Evolutionary conservation across 495 filamentous ascomycete genomes (phyloP), one percentile per base, ranked within the genome.

Genomic region (Daldinia loculata): DNA sequence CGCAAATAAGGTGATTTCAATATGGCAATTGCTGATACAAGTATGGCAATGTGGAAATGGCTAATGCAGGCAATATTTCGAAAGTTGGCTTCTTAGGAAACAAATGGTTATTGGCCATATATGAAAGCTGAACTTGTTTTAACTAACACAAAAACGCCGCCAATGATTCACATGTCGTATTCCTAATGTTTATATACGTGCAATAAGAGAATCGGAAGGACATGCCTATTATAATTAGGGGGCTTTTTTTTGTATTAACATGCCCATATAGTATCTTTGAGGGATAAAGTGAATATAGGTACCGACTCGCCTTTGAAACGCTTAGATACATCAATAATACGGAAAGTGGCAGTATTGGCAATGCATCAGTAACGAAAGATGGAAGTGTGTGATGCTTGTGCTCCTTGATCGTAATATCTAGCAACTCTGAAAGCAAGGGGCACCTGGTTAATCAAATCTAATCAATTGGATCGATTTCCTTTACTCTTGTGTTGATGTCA

Each of bases 311-410:
- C 19, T 48, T 11, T 1, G 19, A 48, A 12, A 24, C 43, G 43
- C 43, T 48, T 24, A 48, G 43, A 48, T 11, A 48, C 43, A 48
- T 24, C 43, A 48, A 48, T 48, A 48, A 22, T 48, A 24, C 43
- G 43, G 43, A 48, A 48, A 48, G 43, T 48, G 43, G 43, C 43
- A 48, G 17, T 22, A 48, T 48, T 48, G 7, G 22, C 19, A 9
- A 48, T 11, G 19, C 1, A 48, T 48, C 2, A 2, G 8, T 22
- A 24, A 24, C 43, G 3, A 48, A 22, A 12, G 43, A 48, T 11
- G 9, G 19, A 48, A 48, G 22, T 24, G 11, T 22, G 22, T 22
- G 9, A 48, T 48, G 2, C 0, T 48, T 24, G 43, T 48, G 9
- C 19, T 48, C 19, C 8, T 45, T 45, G 12, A 45, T 22, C 17